Conservation (phyloP, 768 basidiomycete species). For the Ephemerocybe angulata region DNA sequence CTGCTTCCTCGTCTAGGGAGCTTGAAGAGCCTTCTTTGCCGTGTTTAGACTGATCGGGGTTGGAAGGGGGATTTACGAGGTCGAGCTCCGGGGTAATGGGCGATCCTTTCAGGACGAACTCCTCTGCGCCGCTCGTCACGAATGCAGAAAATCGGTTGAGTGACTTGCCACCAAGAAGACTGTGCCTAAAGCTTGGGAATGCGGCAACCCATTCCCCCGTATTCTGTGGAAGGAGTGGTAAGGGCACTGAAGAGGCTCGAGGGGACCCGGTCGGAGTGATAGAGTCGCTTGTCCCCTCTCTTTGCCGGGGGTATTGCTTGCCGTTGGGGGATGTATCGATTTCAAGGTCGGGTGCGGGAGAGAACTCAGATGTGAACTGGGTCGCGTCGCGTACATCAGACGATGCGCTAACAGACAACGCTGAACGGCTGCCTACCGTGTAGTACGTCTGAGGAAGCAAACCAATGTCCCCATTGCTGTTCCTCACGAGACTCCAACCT, state of each 20-base stretch:
- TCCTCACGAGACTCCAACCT: conserved; percentile 77
- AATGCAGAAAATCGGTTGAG: conserved; percentile 85
- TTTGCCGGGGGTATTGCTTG: conserved; percentile 18
- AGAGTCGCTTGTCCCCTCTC: conserved; percentile 28
- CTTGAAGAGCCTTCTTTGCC: conserved; percentile 28
- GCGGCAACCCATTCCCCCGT: conserved; percentile 63
- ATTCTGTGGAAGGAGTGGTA: conserved; percentile 55
- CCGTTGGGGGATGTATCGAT: conserved; percentile 33
- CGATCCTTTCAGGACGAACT: conserved; percentile 71
- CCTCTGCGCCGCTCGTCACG: conserved; percentile 82
- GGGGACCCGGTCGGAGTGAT: conserved; percentile 50
- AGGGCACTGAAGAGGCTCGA: conserved; percentile 29
- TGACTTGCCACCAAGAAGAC: conserved; percentile 71
- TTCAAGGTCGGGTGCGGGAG: conserved; percentile 35
- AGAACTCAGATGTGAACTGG: conserved; percentile 68
- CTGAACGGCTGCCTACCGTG: too few relatives aligned
- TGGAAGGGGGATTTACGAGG: not conserved
- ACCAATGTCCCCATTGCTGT: conserved; percentile 56
- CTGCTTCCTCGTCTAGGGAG: conserved; percentile 42
- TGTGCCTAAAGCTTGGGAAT: conserved; percentile 67
- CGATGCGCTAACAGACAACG: conserved; percentile 10
- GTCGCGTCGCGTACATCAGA: conserved; percentile 4
- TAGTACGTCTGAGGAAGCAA: conserved; percentile 70
- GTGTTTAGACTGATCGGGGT: conserved; percentile 17
- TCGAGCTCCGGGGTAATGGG: conserved; percentile 2